Evolutionary conservation across 306 rosid genomes (phyloP), one percentile per base, ranked within the genome.

Genomic region (Psophocarpus tetragonolobus): DNA sequence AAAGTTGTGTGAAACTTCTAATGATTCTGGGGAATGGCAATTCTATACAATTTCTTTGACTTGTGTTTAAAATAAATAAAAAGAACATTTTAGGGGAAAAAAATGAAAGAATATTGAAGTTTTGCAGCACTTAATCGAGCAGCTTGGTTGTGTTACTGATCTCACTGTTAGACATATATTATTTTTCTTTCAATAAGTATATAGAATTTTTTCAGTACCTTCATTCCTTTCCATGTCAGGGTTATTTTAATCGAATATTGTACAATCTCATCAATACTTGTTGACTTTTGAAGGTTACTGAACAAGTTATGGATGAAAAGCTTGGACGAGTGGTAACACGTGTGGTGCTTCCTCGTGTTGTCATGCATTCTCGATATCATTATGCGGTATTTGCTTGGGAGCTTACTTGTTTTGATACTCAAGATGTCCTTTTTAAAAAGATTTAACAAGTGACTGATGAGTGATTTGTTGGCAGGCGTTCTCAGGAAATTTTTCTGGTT

Each of bases 261-360:
- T 58, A 51, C 41, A 76, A 67, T 30, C 45, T 66, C 30, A 57
- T 47, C 32, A n/a, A 68, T 69, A 68, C 69, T 51, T 68, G 50
- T 83, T 61, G 3, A 27, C 61, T 63, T 56, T 77, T 78, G 81
- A 83, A 96, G 99, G 98, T 96, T 75, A 92, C 97, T 9, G 88
- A 90, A 78, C 97, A 91, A 82, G 81, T 90, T 48, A 86, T 96
- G 96, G 99, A 96, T 88, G 97, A 92, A 80, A 91, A 85, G 79
- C 91, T 96, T 82, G 96, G 99, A 64, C 94, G 99, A 51, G 77
- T 85, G 76, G 99, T 90, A 47, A 96, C 90, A 8, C 96, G 96
- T 33, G 99, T 96, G 78, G 92, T 96, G 83, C 99, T 96, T 90
- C 99, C 99, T 26, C 98, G 92, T 8, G 99, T 96, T 58, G 91